Base-by-base conservation (phyloP, 345 rosid species). In the Citrus maxima region DNA sequence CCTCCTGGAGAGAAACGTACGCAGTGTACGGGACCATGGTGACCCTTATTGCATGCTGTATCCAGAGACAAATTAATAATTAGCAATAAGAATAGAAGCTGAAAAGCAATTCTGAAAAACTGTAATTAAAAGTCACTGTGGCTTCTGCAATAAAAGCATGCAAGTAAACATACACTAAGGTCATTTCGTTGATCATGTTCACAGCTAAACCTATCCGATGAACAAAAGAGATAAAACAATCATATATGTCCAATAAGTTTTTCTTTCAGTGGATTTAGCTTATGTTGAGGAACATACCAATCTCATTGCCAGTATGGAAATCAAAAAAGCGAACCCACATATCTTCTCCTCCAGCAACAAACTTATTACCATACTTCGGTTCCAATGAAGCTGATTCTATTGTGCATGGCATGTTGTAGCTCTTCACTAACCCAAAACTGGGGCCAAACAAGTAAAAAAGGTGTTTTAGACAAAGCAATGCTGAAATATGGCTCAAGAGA, bases 31-130 rank as follows among this genome's bases (percentile, higher is more conserved):
- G 98, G 98, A 82, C 99, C 99, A 27, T 94, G 99, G 82, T 97
- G 99, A 74, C 99, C 99, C 85, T 97, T 97, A 83, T 97, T 94
- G 91, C 98, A 97, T 70, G 91, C 99, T 96, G 77, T 83, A 84
- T 58, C 73, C 81, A 49, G 78, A 79, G 49, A 35, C 55, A 64
- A 38, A 64, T 76, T 27, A 46, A 73, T 67, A 83, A 19, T 65
- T 42, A 24, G 12, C 73, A 19, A 34, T 34, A 62, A 37, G 5
- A 27, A 73, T 73, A 24, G 89, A 90, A 12, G 87, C 85, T 9
- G 86, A 73, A 37, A 9, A 14, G 16, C 67, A 7, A 6, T 12
- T 85, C 34, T 89, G 88, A 93, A 89, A 91, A 83, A 88, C 90
- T 80, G 91, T 85, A 77, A 88, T 88, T 9, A 87, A 65, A 77